Conservation (phyloP, 768 basidiomycete species). For the Ramaria rubella region DNA sequence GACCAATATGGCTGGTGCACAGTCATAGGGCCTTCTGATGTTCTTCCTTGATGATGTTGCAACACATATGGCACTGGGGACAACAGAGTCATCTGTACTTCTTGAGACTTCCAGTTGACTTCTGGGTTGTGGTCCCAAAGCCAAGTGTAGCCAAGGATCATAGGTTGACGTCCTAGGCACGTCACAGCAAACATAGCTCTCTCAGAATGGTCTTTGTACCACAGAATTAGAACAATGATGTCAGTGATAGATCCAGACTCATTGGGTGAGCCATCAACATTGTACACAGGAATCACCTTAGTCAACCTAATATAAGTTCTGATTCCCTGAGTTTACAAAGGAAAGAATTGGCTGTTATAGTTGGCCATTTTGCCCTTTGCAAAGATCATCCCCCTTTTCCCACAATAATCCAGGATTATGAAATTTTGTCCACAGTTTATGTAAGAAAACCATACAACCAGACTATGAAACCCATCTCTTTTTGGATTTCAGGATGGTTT, state of each 20-base stretch:
- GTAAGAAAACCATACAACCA: too few relatives aligned
- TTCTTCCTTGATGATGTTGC: background rate
- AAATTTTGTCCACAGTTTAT: too few relatives aligned
- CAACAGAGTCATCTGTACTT: background rate
- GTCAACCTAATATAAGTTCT: too few relatives aligned
- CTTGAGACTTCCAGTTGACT: background rate
- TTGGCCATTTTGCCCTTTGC: too few relatives aligned
- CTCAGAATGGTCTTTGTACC: background rate
- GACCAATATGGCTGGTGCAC: too few relatives aligned
- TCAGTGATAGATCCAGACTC: background rate
- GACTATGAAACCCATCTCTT: too few relatives aligned
- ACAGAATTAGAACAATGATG: background rate
- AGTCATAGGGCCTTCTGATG: too few relatives aligned
- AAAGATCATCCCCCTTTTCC: too few relatives aligned
- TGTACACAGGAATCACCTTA: background rate
- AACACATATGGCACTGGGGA: background rate
- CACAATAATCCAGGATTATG: too few relatives aligned
- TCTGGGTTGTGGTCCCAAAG: background rate
- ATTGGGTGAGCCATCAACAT: conserved; percentile 1
- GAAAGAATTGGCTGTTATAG: too few relatives aligned
- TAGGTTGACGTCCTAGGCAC: background rate
- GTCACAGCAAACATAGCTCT: background rate
- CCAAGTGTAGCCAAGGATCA: background rate
- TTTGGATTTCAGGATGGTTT: too few relatives aligned
- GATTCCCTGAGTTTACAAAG: too few relatives aligned